Evolutionary conservation across 2,329 filamentous ascomycete species (phyloP).

Genomic region (Scortechinia acanthostroma): DNA sequence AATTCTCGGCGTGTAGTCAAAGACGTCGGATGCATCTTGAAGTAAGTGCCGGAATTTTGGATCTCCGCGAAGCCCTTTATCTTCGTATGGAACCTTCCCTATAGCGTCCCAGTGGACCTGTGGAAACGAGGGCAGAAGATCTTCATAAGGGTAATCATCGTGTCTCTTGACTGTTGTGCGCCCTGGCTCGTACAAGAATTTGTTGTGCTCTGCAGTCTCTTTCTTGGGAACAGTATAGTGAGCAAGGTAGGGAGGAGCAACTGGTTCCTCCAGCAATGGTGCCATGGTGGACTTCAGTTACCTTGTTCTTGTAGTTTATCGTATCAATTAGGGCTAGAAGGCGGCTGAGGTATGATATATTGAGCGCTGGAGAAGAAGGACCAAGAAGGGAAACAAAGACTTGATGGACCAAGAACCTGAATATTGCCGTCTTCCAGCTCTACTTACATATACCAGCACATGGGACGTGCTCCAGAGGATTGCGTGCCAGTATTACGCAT

Average conservation of each 20-base stretch:
- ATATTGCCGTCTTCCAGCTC: too few relatives aligned
- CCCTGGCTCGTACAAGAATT: constrained; percentile 24
- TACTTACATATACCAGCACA: too few relatives aligned
- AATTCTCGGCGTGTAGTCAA: constrained; percentile 47
- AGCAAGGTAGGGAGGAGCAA: background rate
- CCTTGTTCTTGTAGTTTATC: too few relatives aligned
- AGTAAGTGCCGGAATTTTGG: constrained; percentile 43
- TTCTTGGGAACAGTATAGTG: background rate
- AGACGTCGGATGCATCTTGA: constrained; percentile 39
- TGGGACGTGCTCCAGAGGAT: too few relatives aligned
- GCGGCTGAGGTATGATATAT: too few relatives aligned
- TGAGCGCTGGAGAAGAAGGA: too few relatives aligned
- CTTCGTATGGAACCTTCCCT: constrained; percentile 35
- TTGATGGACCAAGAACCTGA: too few relatives aligned
- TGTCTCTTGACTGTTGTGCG: constrained; percentile 32
- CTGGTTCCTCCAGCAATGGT: background rate
- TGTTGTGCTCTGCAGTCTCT: background rate
- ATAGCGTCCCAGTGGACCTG: constrained; percentile 40
- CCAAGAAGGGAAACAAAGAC: too few relatives aligned
- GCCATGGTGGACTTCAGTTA: background rate
- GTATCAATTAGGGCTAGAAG: too few relatives aligned
- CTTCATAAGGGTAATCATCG: constrained; percentile 39
- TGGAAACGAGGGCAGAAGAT: constrained; percentile 42
- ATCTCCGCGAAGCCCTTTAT: constrained; percentile 45
- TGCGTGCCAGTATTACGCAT: too few relatives aligned